Conservation (phyloP, 352 stramenopile species). For the Pythium guiyangense region DNA sequence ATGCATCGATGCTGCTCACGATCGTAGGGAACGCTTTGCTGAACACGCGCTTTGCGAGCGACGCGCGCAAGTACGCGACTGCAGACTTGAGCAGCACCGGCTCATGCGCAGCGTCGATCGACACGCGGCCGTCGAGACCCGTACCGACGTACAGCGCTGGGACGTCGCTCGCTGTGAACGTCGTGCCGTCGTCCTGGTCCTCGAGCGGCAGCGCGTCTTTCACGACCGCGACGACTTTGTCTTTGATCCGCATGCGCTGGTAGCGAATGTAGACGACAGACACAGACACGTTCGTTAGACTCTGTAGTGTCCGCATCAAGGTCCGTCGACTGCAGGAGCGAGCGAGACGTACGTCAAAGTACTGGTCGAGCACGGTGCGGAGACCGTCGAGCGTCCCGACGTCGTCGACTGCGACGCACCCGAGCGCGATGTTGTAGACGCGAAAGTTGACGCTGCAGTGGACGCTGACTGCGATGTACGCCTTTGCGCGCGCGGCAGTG, state of each 20-base stretch:
- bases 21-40: slow-evolving; percentile 44
- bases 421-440: slow-evolving; percentile 55
- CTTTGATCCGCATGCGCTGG: slow-evolving; percentile 53
- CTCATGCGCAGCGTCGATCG: slow-evolving; percentile 32
- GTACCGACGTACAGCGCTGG: slow-evolving; percentile 47
- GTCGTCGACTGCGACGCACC: slow-evolving; percentile 42
- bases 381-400: slow-evolving; percentile 33
- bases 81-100: slow-evolving; percentile 55
- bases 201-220: slow-evolving; percentile 47
- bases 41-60: slow-evolving; percentile 50
- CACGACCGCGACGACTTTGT: slow-evolving; percentile 68
- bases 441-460: slow-evolving; percentile 81
- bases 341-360: slow-evolving; percentile 32
- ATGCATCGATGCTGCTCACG: slow-evolving; percentile 46
- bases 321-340: background rate
- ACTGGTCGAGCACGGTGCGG: slow-evolving; percentile 48
- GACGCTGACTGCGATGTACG: slow-evolving; percentile 59
- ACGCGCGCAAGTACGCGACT: slow-evolving; percentile 46
- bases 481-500: slow-evolving; percentile 17
- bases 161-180: slow-evolving; percentile 35
- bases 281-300: background rate
- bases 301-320: background rate
- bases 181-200: slow-evolving; percentile 15
- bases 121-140: slow-evolving; percentile 51
- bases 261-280: background rate